These are phyloP conservation scores for Arxiozyma telluris DNA, from an alignment of 1,139 yeast genomes.

Conservation along the genomic window DNA sequence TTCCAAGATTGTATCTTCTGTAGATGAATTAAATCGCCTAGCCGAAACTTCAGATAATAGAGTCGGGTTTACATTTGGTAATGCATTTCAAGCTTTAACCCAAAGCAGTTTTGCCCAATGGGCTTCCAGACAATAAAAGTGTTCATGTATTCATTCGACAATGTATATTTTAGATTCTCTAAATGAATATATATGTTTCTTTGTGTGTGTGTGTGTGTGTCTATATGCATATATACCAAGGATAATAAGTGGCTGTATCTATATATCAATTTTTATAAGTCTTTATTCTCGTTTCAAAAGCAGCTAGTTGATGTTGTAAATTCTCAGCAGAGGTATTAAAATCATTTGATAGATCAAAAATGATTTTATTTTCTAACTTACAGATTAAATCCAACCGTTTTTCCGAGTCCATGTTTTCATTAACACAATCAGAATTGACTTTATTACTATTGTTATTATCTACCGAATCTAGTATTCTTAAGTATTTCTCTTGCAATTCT, in stretches of 20 bases:
- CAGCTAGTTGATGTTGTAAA: conserved; percentile 9
- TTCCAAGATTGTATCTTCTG: conserved; percentile 70
- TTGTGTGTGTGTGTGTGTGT: not conserved
- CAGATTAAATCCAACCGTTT: conserved; percentile 9
- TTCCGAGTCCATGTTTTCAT: not conserved
- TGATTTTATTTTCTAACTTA: conserved; percentile 13
- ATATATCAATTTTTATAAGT: not conserved
- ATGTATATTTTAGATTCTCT: not conserved
- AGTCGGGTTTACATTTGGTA: conserved; percentile 19
- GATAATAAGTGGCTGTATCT: not conserved
- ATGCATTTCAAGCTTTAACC: conserved; percentile 28
- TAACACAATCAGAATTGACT: not conserved
- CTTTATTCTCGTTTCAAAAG: conserved; percentile 11
- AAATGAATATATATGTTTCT: not conserved
- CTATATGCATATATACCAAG: not conserved
- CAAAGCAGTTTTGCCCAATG: conserved; percentile 27
- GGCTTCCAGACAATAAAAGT: conserved; percentile 26
- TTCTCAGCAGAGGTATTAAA: conserved; percentile 14
- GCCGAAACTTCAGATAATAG: conserved; percentile 20
- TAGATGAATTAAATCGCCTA: conserved; percentile 33
- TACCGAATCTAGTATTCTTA: conserved; percentile 2
- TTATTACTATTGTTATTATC: not conserved
- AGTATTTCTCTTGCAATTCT: conserved; percentile 21
- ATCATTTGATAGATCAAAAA: conserved; percentile 10
- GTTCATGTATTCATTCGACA: no score